These are phyloP conservation scores for Colletotrichum gigasporum DNA, from an alignment of 2,329 filamentous ascomycete genomes.

Conservation along the genomic window DNA sequence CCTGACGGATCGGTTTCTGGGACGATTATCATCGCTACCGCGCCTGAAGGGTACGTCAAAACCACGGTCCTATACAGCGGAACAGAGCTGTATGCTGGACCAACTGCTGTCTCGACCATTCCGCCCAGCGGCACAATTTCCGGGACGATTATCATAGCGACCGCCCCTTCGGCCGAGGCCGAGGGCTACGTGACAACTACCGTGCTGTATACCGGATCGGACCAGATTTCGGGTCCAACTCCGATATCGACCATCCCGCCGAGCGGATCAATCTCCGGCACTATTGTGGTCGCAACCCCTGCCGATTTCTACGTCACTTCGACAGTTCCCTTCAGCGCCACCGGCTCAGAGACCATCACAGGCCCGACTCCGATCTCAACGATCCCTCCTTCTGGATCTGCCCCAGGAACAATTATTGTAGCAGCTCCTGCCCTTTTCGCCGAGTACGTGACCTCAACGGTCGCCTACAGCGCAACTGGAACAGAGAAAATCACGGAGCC, in stretches of 20 bases:
- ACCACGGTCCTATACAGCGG: neutral
- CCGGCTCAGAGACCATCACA: neutral
- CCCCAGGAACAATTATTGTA: neutral
- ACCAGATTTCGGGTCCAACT: neutral
- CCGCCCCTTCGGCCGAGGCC: neutral
- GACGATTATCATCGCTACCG: conserved; percentile 8
- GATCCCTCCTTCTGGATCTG: conserved; percentile 4
- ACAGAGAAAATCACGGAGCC: neutral
- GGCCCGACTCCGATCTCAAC: conserved; percentile 2
- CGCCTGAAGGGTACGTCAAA: neutral
- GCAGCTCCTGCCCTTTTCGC: neutral
- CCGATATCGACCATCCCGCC: conserved; percentile 1
- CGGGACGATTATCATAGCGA: conserved; percentile 16
- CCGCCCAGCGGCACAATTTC: conserved; percentile 5
- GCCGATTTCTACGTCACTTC: conserved; percentile 9
- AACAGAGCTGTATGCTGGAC: neutral
- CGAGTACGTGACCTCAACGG: neutral
- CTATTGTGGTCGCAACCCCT: conserved; percentile 5
- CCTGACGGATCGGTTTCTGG: conserved; percentile 13
- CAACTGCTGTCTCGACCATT: conserved; percentile 6
- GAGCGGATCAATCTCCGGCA: conserved; percentile 13
- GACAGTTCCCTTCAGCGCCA: neutral
- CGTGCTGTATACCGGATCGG: neutral
- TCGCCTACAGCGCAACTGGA: neutral
- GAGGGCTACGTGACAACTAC: neutral